phyloP scores from a whole-genome alignment of 139 green algal species.

The Choricystis sp. region DNA sequence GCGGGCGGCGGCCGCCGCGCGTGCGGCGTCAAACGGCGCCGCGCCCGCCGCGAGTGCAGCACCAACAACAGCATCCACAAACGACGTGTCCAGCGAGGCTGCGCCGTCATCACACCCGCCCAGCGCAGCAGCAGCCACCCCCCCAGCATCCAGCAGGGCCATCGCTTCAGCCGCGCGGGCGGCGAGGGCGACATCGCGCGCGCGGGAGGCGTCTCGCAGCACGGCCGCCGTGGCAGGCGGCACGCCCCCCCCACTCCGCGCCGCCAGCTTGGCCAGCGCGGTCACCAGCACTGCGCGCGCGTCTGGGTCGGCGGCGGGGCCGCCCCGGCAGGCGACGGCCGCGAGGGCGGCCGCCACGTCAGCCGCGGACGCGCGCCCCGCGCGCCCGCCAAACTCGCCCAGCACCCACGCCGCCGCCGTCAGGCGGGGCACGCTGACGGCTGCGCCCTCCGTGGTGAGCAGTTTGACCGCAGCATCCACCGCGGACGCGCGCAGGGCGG shows the following conservation, averaged over 20 bases:
- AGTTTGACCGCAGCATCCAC: slow-evolving; percentile 53
- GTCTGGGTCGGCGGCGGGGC: slow-evolving; percentile 10
- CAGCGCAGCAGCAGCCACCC: slow-evolving; percentile 2
- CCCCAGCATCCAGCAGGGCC: slow-evolving; percentile 28
- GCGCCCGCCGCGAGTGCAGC: not conserved
- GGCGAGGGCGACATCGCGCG: slow-evolving; percentile 58
- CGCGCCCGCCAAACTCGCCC: slow-evolving; percentile 71
- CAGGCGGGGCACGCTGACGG: slow-evolving; percentile 24
- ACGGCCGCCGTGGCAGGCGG: slow-evolving; percentile 22
- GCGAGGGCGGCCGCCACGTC: slow-evolving; percentile 24
- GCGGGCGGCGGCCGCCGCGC: too few relatives aligned
- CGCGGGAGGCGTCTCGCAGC: slow-evolving; percentile 15
- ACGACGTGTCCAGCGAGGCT: too few relatives aligned
- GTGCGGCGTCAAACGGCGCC: not conserved
- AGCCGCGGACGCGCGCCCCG: not conserved
- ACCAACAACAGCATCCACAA: slow-evolving; percentile 37
- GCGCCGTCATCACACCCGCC: too few relatives aligned
- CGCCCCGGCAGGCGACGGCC: slow-evolving; percentile 29
- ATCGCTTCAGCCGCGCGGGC: slow-evolving; percentile 69
- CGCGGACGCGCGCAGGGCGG: slow-evolving; percentile 24
- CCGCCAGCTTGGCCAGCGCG: slow-evolving; percentile 53
- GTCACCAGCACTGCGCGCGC: slow-evolving; percentile 34
- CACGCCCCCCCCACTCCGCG: slow-evolving; percentile 16
- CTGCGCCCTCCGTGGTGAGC: slow-evolving; percentile 44
- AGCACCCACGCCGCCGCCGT: slow-evolving; percentile 63